phyloP scores from a whole-genome alignment of 441 rosid genomes.

The Populus hybrid region DNA sequence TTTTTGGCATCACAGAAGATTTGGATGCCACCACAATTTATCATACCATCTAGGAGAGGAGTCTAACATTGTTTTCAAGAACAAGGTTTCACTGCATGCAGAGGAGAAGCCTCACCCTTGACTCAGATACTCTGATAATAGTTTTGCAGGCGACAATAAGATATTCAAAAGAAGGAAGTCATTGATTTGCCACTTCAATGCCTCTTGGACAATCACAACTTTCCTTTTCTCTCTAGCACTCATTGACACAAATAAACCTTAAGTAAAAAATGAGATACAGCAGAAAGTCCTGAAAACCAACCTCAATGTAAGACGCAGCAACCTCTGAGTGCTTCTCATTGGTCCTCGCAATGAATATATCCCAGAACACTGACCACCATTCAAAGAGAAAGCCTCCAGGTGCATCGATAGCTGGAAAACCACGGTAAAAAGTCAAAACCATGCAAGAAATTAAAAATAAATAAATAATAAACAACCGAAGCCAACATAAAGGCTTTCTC shows the following conservation, averaged over 20 bases:
- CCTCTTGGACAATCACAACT: neutral
- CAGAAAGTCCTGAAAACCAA: conserved; percentile 6
- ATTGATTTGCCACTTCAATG: neutral
- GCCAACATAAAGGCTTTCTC: neutral
- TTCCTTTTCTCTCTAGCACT: conserved; percentile 2
- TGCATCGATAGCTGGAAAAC: conserved; percentile 76
- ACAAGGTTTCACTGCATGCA: neutral
- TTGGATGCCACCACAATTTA: neutral
- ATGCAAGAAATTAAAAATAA: neutral
- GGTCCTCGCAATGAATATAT: conserved; percentile 77
- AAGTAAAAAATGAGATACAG: neutral
- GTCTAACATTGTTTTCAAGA: neutral
- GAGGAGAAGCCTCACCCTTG: neutral
- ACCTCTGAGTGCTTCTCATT: conserved; percentile 76
- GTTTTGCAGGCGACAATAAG: neutral
- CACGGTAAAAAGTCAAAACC: conserved; percentile 19
- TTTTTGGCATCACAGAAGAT: neutral
- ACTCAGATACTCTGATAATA: neutral
- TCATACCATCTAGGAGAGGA: neutral
- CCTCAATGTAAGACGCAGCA: conserved; percentile 82
- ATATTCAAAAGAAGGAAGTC: conserved; percentile 1
- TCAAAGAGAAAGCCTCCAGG: conserved; percentile 93
- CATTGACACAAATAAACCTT: neutral
- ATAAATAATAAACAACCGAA: neutral
- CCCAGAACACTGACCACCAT: conserved; percentile 99